These are phyloP conservation scores for Ceratorhiza oryzae-sativae DNA, from an alignment of 1,284 basidiomycete genomes.

Conservation along the genomic window DNA sequence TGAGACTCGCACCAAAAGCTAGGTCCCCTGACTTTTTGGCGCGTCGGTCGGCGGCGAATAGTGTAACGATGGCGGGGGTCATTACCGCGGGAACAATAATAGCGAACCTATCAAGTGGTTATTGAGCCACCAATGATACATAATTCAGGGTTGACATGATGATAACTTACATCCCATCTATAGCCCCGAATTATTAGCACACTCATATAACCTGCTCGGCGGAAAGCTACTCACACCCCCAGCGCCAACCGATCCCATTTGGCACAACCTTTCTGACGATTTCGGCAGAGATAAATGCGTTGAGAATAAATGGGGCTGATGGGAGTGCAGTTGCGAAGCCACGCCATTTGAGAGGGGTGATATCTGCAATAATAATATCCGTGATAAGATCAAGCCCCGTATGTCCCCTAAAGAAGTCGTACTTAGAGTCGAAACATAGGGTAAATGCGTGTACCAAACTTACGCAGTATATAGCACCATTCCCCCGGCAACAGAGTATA, in stretches of 20 bases:
- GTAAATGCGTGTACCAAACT: conserved; percentile 37
- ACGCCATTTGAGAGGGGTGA: conserved; percentile 61
- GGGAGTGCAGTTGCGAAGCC: conserved; percentile 56
- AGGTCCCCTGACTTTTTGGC: conserved; percentile 50
- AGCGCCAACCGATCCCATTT: conserved; percentile 44
- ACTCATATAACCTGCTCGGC: background rate
- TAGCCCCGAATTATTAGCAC: conserved; percentile 1
- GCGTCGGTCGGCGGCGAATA: conserved; percentile 51
- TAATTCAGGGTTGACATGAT: background rate
- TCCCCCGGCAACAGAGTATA: conserved; percentile 57
- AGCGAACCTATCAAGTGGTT: conserved; percentile 41
- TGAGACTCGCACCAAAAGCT: conserved; percentile 38
- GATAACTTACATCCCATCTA: conserved; percentile 37
- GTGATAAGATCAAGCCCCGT: conserved; percentile 57
- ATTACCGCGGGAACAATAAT: conserved; percentile 47
- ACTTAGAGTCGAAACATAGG: conserved; percentile 32
- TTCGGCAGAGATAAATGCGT: conserved; percentile 57
- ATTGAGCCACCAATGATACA: background rate
- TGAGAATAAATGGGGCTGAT: conserved; percentile 55
- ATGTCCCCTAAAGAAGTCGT: conserved; percentile 42
- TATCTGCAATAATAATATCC: conserved; percentile 58
- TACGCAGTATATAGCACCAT: conserved; percentile 43
- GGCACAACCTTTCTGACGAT: conserved; percentile 54
- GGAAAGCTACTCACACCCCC: conserved; percentile 39
- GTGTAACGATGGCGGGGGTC: conserved; percentile 46